Conservation (phyloP, 1,139 yeast genomes). For the Taphrina confusa region DNA sequence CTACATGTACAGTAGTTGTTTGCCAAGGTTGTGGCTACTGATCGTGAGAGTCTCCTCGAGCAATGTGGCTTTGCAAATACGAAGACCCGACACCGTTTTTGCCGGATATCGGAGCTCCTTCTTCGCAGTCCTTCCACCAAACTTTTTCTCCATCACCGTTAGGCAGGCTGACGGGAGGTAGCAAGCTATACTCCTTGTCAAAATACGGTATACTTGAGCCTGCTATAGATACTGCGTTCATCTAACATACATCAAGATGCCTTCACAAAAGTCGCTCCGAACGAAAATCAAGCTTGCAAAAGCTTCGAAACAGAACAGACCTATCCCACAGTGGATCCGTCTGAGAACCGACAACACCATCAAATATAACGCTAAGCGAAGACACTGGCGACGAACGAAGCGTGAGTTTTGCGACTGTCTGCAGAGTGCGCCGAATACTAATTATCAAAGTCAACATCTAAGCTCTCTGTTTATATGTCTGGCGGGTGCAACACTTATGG, state of each 20-base stretch:
- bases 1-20: no score
- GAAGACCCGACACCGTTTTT: no score
- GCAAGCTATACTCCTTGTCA: neutral
- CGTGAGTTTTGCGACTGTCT: conserved; percentile 75
- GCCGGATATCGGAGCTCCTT: neutral
- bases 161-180: neutral
- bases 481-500: neutral
- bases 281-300: conserved; percentile 99
- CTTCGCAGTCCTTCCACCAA: conserved; percentile 7
- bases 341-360: conserved; percentile 96
- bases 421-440: neutral
- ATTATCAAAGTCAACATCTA: conserved; percentile 8
- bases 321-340: conserved; percentile 99
- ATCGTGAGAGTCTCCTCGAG: neutral
- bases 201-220: neutral
- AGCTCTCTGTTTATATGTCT: neutral
- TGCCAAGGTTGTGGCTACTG: no score
- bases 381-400: conserved; percentile 99
- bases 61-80: neutral
- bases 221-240: neutral
- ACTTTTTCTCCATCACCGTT: conserved; percentile 7
- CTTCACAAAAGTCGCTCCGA: conserved; percentile 83
- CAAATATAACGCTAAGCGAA: conserved; percentile 47
- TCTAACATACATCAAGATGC: conserved; percentile 5
- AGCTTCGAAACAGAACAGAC: conserved; percentile 99